Evolutionary conservation across 345 rosid genomes (phyloP).

Genomic region (Citrus medica): DNA sequence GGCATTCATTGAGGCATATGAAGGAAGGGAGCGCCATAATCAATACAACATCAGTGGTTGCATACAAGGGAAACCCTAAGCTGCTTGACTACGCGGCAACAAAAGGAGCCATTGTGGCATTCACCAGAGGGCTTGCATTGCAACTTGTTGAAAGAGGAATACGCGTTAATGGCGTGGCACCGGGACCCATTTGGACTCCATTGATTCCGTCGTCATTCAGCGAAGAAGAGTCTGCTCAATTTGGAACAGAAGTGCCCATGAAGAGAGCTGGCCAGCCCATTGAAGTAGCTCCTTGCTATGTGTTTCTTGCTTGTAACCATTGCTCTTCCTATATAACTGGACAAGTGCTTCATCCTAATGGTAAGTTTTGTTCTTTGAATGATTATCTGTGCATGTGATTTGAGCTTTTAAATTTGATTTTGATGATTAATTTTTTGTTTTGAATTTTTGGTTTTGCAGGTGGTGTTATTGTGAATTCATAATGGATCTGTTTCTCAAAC

Average conservation of each 20-base stretch:
- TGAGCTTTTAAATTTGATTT: not conserved
- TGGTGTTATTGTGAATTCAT: slow-evolving; percentile 46
- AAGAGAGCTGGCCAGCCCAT: slow-evolving; percentile 73
- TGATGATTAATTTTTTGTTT: not conserved
- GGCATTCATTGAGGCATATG: slow-evolving; percentile 76
- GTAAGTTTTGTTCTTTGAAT: slow-evolving; percentile 12
- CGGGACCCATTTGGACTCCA: slow-evolving; percentile 87
- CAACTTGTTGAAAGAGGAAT: slow-evolving; percentile 58
- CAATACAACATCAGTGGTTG: slow-evolving; percentile 62
- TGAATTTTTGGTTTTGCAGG: slow-evolving; percentile 24
- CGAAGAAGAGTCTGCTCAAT: slow-evolving; percentile 38
- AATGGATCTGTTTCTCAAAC: not conserved
- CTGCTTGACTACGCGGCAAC: slow-evolving; percentile 67
- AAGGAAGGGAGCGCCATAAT: slow-evolving; percentile 71
- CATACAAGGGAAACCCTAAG: slow-evolving; percentile 43
- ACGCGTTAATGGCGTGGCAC: slow-evolving; percentile 71
- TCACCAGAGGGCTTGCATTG: slow-evolving; percentile 66
- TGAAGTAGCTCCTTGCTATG: slow-evolving; percentile 65
- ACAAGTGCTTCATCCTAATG: slow-evolving; percentile 77
- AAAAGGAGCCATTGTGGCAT: slow-evolving; percentile 67
- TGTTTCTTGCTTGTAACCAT: slow-evolving; percentile 69
- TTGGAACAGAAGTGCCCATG: slow-evolving; percentile 63
- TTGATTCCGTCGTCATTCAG: slow-evolving; percentile 52
- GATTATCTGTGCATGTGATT: too few relatives aligned
- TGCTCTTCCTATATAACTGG: slow-evolving; percentile 82